Percentiles rank a stretch among this genome's conserved stretches.
These are phyloP conservation scores for Phytophthora nicotianae DNA, from an alignment of 352 stramenopile species.

Conservation along the genomic window DNA sequence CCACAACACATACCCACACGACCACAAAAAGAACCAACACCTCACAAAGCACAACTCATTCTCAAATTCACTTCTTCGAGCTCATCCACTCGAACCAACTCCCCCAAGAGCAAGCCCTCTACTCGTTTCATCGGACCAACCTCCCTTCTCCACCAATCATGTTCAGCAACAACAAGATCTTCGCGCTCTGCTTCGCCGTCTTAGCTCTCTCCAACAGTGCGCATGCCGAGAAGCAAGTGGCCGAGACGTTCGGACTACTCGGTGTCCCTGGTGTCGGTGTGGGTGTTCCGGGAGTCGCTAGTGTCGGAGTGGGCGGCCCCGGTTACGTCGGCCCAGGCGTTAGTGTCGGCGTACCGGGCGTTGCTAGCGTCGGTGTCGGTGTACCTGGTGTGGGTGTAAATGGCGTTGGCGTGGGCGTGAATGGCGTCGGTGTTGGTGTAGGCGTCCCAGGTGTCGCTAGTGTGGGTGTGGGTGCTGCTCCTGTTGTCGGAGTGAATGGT, in stretches of 20 bases:
- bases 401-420: not conserved
- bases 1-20: not conserved
- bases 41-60: not conserved
- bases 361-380: slow-evolving; percentile 1
- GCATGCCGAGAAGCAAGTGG: not conserved
- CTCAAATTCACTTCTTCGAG: slow-evolving; percentile 1
- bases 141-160: not conserved
- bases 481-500: not conserved
- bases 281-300: not conserved
- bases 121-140: slow-evolving; percentile 1
- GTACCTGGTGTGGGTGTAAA: not conserved
- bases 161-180: slow-evolving; percentile 2
- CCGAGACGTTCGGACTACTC: slow-evolving; percentile 3
- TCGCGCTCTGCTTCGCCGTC: slow-evolving; percentile 1
- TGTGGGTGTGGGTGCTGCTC: not conserved
- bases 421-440: slow-evolving; percentile 2
- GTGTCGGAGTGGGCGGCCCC: not conserved
- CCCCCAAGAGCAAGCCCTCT: not conserved
- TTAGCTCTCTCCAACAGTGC: not conserved
- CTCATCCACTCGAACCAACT: slow-evolving; percentile 5
- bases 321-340: too few species aligned
- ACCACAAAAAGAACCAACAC: too few species aligned
- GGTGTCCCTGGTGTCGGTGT: not conserved
- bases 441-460: not conserved
- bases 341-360: not conserved